Evolutionary conservation across 768 basidiomycete genomes (phyloP).

Genomic region (Lactarius vividus): DNA sequence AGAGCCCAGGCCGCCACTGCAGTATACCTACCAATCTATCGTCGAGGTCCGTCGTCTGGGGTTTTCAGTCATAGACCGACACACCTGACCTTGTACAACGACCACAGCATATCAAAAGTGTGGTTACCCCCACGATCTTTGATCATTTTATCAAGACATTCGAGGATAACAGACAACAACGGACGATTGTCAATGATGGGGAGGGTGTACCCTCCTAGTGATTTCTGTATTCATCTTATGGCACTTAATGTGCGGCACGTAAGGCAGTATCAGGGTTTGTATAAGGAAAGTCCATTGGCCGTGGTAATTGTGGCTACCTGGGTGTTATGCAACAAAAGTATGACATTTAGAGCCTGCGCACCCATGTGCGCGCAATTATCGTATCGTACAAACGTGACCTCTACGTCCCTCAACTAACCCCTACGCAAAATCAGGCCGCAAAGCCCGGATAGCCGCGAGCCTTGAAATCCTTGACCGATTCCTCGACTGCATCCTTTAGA

Average conservation of each 20-base stretch:
- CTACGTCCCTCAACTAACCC: background rate
- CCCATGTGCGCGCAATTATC: background rate
- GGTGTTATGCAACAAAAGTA: background rate
- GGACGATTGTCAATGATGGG: background rate
- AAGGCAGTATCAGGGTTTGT: background rate
- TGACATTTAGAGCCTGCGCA: too few species aligned
- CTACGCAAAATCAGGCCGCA: background rate
- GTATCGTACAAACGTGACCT: background rate
- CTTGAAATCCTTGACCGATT: slow-evolving; percentile 17
- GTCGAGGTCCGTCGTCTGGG: slow-evolving; percentile 9
- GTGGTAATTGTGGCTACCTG: background rate
- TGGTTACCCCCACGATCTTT: slow-evolving; percentile 4
- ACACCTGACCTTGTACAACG: background rate
- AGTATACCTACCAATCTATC: slow-evolving; percentile 16
- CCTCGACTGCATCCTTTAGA: slow-evolving; percentile 12
- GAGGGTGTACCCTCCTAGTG: slow-evolving; percentile 4
- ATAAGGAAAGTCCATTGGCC: background rate
- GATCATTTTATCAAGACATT: slow-evolving; percentile 6
- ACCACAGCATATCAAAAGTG: slow-evolving; percentile 16
- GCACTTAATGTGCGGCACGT: slow-evolving; percentile 3
- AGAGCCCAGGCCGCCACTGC: background rate
- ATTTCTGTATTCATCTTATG: background rate
- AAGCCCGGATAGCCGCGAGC: slow-evolving; percentile 20
- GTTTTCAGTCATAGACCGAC: background rate
- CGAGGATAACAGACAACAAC: slow-evolving; percentile 7